A percentile compares a stretch with the other conserved stretches of the same genome.
Conservation (phyloP, 306 rosid species). For the Inga oerstediana region DNA sequence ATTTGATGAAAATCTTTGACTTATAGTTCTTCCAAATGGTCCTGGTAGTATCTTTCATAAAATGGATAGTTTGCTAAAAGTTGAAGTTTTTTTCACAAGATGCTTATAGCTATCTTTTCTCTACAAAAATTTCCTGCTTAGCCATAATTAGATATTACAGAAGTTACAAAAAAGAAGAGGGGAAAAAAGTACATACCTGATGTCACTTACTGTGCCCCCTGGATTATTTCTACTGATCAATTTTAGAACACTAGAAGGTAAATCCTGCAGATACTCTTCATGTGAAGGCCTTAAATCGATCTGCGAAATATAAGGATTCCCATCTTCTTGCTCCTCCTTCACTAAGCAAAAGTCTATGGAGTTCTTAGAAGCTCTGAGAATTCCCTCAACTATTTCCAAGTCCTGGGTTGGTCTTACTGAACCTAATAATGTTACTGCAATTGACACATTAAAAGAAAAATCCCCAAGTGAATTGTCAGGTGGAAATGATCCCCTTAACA, state of each 20-base stretch:
- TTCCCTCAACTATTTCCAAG: conserved; percentile 62
- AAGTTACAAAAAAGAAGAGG: background rate
- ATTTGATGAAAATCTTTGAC: background rate
- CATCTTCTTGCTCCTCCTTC: conserved; percentile 35
- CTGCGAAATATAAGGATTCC: conserved; percentile 62
- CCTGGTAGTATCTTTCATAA: background rate
- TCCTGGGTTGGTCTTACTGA: conserved; percentile 48
- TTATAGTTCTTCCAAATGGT: background rate
- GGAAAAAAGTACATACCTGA: conserved; percentile 54
- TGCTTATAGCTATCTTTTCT: background rate
- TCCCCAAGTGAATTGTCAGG: conserved; percentile 17
- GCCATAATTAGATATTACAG: background rate
- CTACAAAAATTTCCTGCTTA: background rate
- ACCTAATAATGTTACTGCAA: conserved; percentile 60
- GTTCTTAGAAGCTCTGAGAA: conserved; percentile 56
- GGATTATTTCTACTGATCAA: conserved; percentile 54
- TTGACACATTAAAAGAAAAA: conserved; percentile 51
- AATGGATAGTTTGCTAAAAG: no score
- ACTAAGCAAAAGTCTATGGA: conserved; percentile 65
- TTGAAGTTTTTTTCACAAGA: background rate
- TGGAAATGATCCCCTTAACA: conserved; percentile 70
- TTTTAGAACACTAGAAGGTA: conserved; percentile 52
- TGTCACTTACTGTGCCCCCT: conserved; percentile 39
- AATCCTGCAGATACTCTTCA: conserved; percentile 47
- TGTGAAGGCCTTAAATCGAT: conserved; percentile 64